Conservation (phyloP, 148 eudicot genomes). For the Hydrangea macrophylla region DNA sequence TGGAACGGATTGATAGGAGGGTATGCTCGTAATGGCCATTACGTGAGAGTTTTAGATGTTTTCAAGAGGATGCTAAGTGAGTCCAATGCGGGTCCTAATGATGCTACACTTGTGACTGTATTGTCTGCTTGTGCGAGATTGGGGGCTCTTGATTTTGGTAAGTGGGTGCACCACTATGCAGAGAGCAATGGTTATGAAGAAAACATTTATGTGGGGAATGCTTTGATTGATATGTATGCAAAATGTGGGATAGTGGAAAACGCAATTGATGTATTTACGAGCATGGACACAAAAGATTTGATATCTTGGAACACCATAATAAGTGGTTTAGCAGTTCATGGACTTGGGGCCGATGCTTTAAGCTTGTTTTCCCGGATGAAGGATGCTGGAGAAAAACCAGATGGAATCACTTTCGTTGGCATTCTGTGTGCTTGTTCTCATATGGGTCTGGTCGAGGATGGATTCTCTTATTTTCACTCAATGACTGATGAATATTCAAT, state of each 20-base stretch:
- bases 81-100: conserved; percentile 52
- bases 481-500: conserved; percentile 48
- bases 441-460: conserved; percentile 59
- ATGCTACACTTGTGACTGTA: conserved; percentile 64
- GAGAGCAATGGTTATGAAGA: conserved; percentile 52
- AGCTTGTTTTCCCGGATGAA: conserved; percentile 48
- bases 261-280: conserved; percentile 45
- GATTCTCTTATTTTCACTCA: conserved; percentile 46
- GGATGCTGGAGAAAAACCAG: conserved; percentile 45
- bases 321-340: conserved; percentile 68
- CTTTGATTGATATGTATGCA: conserved; percentile 74
- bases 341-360: conserved; percentile 59
- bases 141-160: conserved; percentile 74
- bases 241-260: conserved; percentile 63
- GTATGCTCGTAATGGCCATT: conserved; percentile 40
- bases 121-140: conserved; percentile 72
- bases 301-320: conserved; percentile 80
- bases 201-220: conserved; percentile 54
- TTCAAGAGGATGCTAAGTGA: conserved; percentile 63
- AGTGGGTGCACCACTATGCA: conserved; percentile 58
- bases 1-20: conserved; percentile 82
- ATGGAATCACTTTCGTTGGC: conserved; percentile 64
- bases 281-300: conserved; percentile 49
- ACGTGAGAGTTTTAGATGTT: conserved; percentile 39
- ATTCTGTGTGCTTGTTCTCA: conserved; percentile 78